Evolutionary conservation across 441 rosid species (phyloP).

Genomic region (Aleurites moluccanus): DNA sequence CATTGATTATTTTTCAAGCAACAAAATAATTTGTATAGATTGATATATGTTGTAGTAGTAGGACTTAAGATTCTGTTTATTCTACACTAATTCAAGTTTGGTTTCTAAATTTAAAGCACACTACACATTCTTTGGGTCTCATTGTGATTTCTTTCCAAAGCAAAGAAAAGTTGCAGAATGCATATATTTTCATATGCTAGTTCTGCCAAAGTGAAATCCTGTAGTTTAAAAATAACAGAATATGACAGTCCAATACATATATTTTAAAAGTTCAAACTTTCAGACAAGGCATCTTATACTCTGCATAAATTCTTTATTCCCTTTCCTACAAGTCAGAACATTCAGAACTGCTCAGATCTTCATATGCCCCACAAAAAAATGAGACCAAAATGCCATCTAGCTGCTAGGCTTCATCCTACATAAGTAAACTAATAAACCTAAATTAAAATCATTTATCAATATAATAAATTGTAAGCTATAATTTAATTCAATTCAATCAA

Average conservation of each 20-base stretch:
- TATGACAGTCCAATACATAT: background rate
- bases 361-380: constrained; percentile 8
- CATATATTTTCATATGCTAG: background rate
- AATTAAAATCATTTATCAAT: background rate
- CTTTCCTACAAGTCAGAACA: constrained; percentile 12
- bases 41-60: constrained; percentile 21
- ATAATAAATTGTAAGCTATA: background rate
- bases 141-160: background rate
- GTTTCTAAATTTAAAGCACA: constrained; percentile 12
- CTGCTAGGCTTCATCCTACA: background rate
- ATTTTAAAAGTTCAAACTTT: constrained; percentile 1
- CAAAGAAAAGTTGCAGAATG: background rate
- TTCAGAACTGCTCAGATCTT: constrained; percentile 12
- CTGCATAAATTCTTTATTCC: constrained; percentile 2
- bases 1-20: constrained; percentile 30
- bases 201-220: constrained; percentile 5
- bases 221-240: constrained; percentile 1
- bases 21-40: constrained; percentile 35
- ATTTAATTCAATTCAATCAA: background rate
- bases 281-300: background rate
- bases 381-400: background rate
- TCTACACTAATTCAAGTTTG: constrained; percentile 21
- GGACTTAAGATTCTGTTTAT: constrained; percentile 21
- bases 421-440: background rate
- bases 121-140: constrained; percentile 1